These are phyloP conservation scores for Diutina pseudorugosa DNA, from an alignment of 1,139 yeast genomes.

Conservation along the genomic window DNA sequence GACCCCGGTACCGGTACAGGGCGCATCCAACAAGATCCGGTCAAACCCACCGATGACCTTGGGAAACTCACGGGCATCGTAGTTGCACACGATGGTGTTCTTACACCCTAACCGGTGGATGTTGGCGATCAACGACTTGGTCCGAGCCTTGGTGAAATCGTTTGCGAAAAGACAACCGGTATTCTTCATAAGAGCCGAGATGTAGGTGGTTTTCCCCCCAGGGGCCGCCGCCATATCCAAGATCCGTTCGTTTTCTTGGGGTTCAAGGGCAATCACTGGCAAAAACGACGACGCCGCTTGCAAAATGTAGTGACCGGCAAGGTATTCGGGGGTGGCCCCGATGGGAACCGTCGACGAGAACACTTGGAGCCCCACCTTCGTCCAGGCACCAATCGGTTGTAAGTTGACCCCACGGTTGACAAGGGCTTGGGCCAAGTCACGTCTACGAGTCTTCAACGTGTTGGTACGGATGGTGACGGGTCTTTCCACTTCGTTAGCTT, in stretches of 20 bases:
- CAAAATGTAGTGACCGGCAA: slow-evolving; percentile 93
- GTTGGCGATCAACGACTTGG: slow-evolving; percentile 92
- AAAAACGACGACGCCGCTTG: slow-evolving; percentile 98
- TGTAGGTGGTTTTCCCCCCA: slow-evolving; percentile 97
- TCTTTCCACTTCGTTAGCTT: slow-evolving; percentile 94
- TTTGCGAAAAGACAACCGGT: slow-evolving; percentile 97
- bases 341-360: slow-evolving; percentile 98
- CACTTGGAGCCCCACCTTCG: slow-evolving; percentile 92
- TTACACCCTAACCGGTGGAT: slow-evolving; percentile 95
- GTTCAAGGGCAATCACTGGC: slow-evolving; percentile 96
- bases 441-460: slow-evolving; percentile 85
- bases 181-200: slow-evolving; percentile 94
- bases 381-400: slow-evolving; percentile 97
- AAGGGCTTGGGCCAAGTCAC: slow-evolving; percentile 90
- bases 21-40: slow-evolving; percentile 90
- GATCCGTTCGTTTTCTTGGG: slow-evolving; percentile 90
- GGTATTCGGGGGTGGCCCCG: slow-evolving; percentile 98
- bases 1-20: slow-evolving; percentile 99
- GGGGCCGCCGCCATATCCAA: slow-evolving; percentile 99
- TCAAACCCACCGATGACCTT: slow-evolving; percentile 98
- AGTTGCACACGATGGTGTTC: slow-evolving; percentile 92
- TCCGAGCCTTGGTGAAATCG: slow-evolving; percentile 92
- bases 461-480: slow-evolving; percentile 96
- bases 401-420: slow-evolving; percentile 95
- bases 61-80: slow-evolving; percentile 97